Base-by-base conservation (phyloP, 148 eudicot genomes). In the Rhododendron ovatum region DNA sequence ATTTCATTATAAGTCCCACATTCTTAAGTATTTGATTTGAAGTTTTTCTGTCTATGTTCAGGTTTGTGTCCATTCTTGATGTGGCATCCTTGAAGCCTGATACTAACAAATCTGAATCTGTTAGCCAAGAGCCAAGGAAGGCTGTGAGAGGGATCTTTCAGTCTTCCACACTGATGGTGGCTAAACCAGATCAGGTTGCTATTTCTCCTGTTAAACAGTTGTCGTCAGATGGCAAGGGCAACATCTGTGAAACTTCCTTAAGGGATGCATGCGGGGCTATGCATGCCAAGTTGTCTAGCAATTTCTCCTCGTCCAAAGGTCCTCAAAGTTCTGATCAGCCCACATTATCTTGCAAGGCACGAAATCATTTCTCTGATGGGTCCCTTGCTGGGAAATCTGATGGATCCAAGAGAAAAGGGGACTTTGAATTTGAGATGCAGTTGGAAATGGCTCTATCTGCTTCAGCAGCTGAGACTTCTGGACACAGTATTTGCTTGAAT, bases 11-110 rank as follows among this genome's bases (percentile, higher is more conserved):
- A 14, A 24, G 8, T n/a, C 26, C 9, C 28, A 7, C 69, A 39
- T 84, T 77, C 5, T 26, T 28, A 6, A 24, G 41, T 14, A 22
- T 53, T 55, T 26, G 73, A 13, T 55, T 37, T 24, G 13, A 76
- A 35, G 35, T 84, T 84, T 39, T 18, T 82, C 57, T 84, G 1
- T 63, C 37, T 77, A 76, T 76, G 85, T 87, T 67, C 88, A 97
- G 99, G 93, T 94, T 97, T 90, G 98, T 97, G 39, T 93, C 99
- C 78, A 89, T 95, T 87, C 84, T 97, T 88, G 98, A 95, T 91
- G 98, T 92, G 82, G 91, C 93, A 78, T 93, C 98, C 83, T 89
- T 95, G 92, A 97, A 97, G 91, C 99, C 98, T 86, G 95, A 91
- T 87, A 89, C 77, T 65, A 95, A 89, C 57, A 90, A 89, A 86